Conservation (phyloP, 2,329 filamentous ascomycete genomes). For the Emericellopsis cladophorae region DNA sequence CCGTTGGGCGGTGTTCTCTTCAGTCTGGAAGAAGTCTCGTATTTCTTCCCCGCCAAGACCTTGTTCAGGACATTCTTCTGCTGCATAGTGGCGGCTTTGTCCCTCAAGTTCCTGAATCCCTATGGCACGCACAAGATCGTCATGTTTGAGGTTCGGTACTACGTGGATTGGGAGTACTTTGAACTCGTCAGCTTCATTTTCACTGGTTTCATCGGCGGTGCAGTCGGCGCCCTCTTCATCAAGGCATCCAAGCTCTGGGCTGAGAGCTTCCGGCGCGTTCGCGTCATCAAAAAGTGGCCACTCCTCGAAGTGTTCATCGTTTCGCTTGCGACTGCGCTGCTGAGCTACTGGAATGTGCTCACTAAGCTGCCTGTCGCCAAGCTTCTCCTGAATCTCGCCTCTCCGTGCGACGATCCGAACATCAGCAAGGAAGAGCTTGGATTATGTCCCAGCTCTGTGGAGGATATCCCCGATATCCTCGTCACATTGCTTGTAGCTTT, state of each 20-base stretch:
- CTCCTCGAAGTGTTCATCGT: conserved; percentile 82
- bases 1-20: conserved; percentile 82
- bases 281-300: conserved; percentile 69
- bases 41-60: conserved; percentile 96
- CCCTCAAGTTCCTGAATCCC: conserved; percentile 88
- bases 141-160: conserved; percentile 85
- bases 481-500: conserved; percentile 64
- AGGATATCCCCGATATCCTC: conserved; percentile 71
- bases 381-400: conserved; percentile 78
- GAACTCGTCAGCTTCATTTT: conserved; percentile 76
- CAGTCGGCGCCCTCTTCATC: conserved; percentile 83
- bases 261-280: conserved; percentile 70
- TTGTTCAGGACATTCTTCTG: conserved; percentile 97
- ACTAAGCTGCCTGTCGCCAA: conserved; percentile 85
- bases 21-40: conserved; percentile 86
- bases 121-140: conserved; percentile 97
- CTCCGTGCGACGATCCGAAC: conserved; percentile 66
- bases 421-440: conserved; percentile 52
- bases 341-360: conserved; percentile 88
- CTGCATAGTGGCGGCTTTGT: conserved; percentile 84
- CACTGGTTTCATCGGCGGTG: conserved; percentile 77
- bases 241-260: conserved; percentile 91
- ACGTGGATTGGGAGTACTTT: conserved; percentile 87
- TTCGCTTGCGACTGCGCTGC: conserved; percentile 67
- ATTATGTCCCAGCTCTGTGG: conserved; percentile 59